A percentile compares a stretch with the other conserved stretches of the same genome.
Conservation (phyloP, 1,284 basidiomycete species). For the Naganishia albida region DNA sequence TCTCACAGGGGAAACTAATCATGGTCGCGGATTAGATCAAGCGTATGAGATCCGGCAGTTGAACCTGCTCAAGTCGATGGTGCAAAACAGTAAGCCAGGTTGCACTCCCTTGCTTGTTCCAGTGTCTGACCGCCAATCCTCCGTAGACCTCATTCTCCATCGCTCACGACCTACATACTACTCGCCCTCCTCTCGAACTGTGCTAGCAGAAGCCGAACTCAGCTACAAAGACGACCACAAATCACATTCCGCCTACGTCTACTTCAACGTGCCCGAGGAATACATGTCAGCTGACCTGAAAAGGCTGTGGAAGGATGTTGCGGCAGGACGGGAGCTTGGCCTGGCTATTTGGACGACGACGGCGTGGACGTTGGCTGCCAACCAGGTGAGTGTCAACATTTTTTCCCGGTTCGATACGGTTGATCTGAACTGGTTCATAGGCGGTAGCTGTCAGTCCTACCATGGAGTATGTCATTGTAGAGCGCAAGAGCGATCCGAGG, state of each 20-base stretch:
- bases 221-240: constrained; percentile 85
- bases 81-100: constrained; percentile 65
- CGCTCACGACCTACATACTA: constrained; percentile 90
- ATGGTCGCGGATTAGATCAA: constrained; percentile 62
- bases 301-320: constrained; percentile 35
- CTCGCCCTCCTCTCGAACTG: constrained; percentile 91
- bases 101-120: constrained; percentile 31
- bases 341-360: constrained; percentile 98
- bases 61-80: constrained; percentile 83
- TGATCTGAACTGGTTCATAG: constrained; percentile 54
- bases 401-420: neutral
- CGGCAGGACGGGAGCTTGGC: constrained; percentile 52
- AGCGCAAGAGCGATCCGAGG: constrained; percentile 45
- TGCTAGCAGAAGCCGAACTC: constrained; percentile 93
- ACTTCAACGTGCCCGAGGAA: constrained; percentile 62
- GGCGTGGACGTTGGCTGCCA: constrained; percentile 94
- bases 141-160: constrained; percentile 75
- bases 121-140: neutral
- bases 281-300: constrained; percentile 45
- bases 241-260: constrained; percentile 84
- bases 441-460: constrained; percentile 80
- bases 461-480: constrained; percentile 69
- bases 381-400: constrained; percentile 68
- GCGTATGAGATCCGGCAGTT: constrained; percentile 88
- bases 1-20: neutral